These are phyloP conservation scores for Neoboletus magnificus DNA, from an alignment of 768 basidiomycete genomes.

Conservation along the genomic window DNA sequence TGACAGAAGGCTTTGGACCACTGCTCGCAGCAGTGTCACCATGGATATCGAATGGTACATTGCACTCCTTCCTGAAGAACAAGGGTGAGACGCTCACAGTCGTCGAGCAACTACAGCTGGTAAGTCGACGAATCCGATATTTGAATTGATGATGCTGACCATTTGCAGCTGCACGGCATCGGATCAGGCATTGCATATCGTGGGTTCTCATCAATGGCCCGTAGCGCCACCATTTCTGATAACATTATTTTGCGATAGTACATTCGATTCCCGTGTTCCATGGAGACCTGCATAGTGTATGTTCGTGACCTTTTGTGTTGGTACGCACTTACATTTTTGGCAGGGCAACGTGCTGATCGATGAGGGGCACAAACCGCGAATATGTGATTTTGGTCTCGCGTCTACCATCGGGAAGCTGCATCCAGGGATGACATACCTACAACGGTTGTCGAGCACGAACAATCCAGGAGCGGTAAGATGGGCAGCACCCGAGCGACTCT, in stretches of 20 bases:
- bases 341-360: neutral
- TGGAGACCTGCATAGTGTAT: neutral
- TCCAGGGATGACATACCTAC: neutral
- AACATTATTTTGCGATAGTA: neutral
- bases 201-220: neutral
- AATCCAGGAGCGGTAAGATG: neutral
- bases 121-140: neutral
- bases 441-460: neutral
- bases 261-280: neutral
- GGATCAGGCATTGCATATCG: neutral
- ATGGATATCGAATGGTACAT: neutral
- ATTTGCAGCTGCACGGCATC: neutral
- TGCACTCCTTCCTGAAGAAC: neutral
- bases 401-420: neutral
- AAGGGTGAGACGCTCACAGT: neutral
- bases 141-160: neutral
- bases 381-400: neutral
- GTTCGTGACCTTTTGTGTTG: neutral
- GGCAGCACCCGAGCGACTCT: conserved; percentile 1
- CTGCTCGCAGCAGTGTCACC: neutral
- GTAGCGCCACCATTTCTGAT: neutral
- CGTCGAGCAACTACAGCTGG: neutral
- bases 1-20: neutral
- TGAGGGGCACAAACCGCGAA: neutral
- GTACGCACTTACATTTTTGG: neutral